Percentiles rank a stretch among this genome's conserved stretches.
phyloP scores from a whole-genome alignment of 1,284 basidiomycete species.

The Xerocomus minutiporus region DNA sequence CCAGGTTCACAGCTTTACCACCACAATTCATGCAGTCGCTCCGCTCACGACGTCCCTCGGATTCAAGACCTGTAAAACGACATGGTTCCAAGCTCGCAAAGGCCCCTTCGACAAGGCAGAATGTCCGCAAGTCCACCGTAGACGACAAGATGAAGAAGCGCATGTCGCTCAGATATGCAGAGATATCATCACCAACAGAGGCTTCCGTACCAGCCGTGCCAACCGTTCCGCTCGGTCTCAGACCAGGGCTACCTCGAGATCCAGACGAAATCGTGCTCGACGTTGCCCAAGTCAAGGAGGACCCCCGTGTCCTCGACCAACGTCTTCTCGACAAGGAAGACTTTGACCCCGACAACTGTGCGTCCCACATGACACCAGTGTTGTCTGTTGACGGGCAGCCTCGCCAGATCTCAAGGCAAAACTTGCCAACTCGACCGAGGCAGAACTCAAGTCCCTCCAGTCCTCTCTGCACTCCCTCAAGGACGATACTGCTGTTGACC shows the following conservation, averaged over 20 bases:
- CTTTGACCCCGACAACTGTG: conserved; percentile 81
- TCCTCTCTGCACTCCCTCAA: conserved; percentile 62
- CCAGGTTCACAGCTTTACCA: conserved; percentile 12
- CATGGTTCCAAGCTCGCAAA: conserved; percentile 41
- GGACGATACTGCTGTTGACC: conserved; percentile 62
- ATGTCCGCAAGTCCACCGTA: conserved; percentile 66
- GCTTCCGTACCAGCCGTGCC: conserved; percentile 53
- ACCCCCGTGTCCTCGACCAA: conserved; percentile 43
- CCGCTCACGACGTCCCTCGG: conserved; percentile 53
- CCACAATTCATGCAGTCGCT: conserved; percentile 52
- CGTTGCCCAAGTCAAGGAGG: conserved; percentile 41
- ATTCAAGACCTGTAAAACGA: conserved; percentile 38
- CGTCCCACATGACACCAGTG: conserved; percentile 26
- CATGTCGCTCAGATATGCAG: conserved; percentile 86
- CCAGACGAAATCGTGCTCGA: conserved; percentile 45
- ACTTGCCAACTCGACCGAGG: conserved; percentile 76
- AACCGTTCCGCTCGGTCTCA: conserved; percentile 46
- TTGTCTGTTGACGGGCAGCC: conserved; percentile 1
- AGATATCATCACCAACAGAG: conserved; percentile 64
- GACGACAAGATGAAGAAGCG: conserved; percentile 93
- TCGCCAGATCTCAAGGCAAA: conserved; percentile 65
- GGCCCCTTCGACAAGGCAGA: conserved; percentile 26
- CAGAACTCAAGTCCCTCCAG: conserved; percentile 68
- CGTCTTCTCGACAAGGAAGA: conserved; percentile 68
- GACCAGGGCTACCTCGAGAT: conserved; percentile 32